Evolutionary conservation across 2,329 filamentous ascomycete species (phyloP).

Genomic region (Cladosporium sp.): DNA sequence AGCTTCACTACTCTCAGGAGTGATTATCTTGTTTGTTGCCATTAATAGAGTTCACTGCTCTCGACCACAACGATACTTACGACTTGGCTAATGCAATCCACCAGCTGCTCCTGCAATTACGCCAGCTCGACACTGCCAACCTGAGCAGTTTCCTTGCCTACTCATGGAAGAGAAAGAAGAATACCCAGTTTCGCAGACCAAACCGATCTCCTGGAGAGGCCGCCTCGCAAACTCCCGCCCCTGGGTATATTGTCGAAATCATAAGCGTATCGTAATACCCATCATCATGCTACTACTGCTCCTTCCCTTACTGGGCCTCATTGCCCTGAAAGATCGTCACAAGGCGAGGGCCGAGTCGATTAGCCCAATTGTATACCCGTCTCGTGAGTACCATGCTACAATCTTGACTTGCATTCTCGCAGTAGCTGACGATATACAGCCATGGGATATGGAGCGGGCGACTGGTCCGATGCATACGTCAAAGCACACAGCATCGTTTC

Average conservation of each 20-base stretch:
- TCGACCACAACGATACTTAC: no score
- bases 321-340: slow-evolving; percentile 24
- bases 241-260: slow-evolving; percentile 18
- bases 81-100: neutral
- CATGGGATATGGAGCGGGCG: slow-evolving; percentile 30
- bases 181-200: neutral
- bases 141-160: neutral
- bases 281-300: slow-evolving; percentile 23
- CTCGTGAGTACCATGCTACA: slow-evolving; percentile 19
- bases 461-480: slow-evolving; percentile 31
- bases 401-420: neutral
- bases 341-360: slow-evolving; percentile 23
- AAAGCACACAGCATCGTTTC: slow-evolving; percentile 30
- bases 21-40: neutral
- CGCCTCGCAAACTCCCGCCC: slow-evolving; percentile 13
- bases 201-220: neutral
- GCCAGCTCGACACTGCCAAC: neutral
- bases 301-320: slow-evolving; percentile 27
- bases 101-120: neutral
- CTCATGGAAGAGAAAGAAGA: slow-evolving; percentile 13
- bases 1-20: neutral
- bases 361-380: slow-evolving; percentile 28
- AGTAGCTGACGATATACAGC: slow-evolving; percentile 15
- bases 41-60: no score
- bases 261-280: slow-evolving; percentile 23